phyloP scores from a whole-genome alignment of 805 yeast genomes.

The Kuraishia floccosa region DNA sequence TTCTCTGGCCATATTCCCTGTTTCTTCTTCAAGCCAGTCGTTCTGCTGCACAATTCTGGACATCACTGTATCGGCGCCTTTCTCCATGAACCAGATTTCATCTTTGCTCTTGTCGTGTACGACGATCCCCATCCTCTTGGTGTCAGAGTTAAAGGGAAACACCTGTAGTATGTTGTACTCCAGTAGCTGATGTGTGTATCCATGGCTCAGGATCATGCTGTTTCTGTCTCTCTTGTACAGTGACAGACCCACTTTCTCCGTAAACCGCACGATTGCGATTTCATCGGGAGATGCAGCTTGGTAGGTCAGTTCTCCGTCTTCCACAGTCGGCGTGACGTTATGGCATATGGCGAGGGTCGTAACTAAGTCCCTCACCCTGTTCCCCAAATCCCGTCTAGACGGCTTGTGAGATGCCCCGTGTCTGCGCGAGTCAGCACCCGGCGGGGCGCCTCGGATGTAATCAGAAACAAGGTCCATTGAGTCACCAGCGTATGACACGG shows the following conservation, averaged over 20 bases:
- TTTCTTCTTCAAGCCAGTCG: constrained; percentile 98
- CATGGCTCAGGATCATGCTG: constrained; percentile 57
- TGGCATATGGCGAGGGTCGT: constrained; percentile 89
- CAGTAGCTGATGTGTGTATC: constrained; percentile 35
- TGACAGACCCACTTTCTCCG: constrained; percentile 76
- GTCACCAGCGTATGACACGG: constrained; percentile 87
- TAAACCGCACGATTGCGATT: constrained; percentile 89
- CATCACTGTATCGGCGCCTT: constrained; percentile 98
- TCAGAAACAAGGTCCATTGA: constrained; percentile 81
- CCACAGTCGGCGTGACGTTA: constrained; percentile 89
- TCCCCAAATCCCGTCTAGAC: constrained; percentile 58
- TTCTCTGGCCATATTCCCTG: constrained; percentile 96
- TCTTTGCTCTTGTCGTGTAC: constrained; percentile 50
- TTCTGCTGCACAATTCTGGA: constrained; percentile 65
- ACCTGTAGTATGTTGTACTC: constrained; percentile 64
- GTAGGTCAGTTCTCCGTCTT: constrained; percentile 63
- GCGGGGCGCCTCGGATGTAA: constrained; percentile 34
- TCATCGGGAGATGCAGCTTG: constrained; percentile 99
- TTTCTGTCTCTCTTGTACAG: constrained; percentile 75
- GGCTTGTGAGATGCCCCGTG: constrained; percentile 4
- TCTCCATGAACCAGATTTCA: constrained; percentile 77
- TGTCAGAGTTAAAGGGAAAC: constrained; percentile 93
- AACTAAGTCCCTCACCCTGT: constrained; percentile 70
- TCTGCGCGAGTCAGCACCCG: constrained; percentile 4
- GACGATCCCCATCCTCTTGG: constrained; percentile 92